Evolutionary conservation across 352 stramenopile genomes (phyloP), one percentile per base, ranked within the genome.

Genomic region (Globisporangium lucens): DNA sequence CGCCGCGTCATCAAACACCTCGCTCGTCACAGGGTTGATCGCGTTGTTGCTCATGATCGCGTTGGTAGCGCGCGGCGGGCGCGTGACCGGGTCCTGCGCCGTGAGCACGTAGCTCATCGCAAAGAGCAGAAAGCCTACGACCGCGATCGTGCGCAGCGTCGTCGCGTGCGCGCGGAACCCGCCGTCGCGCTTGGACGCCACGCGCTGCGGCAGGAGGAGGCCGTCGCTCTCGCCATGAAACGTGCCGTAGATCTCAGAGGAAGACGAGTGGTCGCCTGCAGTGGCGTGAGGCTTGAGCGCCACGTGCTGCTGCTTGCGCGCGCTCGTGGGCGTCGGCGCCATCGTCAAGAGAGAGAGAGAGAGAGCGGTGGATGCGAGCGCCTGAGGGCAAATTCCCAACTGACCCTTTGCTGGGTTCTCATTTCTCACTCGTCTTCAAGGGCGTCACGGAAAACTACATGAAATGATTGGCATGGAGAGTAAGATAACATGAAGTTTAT

Each of bases 181-280:
- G 9, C 29, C 53, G 7, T 30, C 51, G 24, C 7, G 62, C 8
- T 33, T 38, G 8, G 49, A 36, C 2, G 53, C 17, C n/a, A 67
- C 62, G 51, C 62, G 62, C 52, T 24, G 12, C 0, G 62, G 62
- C 12, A 61, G 30, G 6, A 55, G 41, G 35, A 55, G 41, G 35
- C n/a, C 27, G 61, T 60, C 52, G 51, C 27, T 43, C 29, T 65
- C 65, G 20, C 63, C 70, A 56, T 77, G 68, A 63, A 87, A 87
- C 5, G 79, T 87, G 56, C 77, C 79, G 69, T 87, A 87, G 60
- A 74, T 74, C 35, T 85, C 75, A 30, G 59, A 66, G 47, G 67
- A 15, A 15, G 41, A 47, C 0, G 36, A 46, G 36, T 10, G 36
- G 36, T 13, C 36, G 49, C 33, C 33, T 46, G 60, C 49, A 12